phyloP scores from a whole-genome alignment of 177 flowering plant species.

The Vitis hybrid region DNA sequence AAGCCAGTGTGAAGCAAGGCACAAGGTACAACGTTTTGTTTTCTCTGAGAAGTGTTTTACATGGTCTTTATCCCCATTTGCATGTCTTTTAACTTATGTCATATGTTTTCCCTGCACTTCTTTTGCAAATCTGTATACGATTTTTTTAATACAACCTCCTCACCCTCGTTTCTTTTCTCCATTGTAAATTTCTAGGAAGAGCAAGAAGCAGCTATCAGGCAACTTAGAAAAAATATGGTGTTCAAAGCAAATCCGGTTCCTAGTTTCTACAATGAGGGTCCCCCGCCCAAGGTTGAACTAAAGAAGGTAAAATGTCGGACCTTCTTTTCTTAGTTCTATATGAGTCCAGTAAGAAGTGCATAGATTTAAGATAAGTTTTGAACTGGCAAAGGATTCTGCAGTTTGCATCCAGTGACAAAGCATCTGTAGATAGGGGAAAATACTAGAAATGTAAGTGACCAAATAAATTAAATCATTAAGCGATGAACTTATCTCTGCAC shows the following conservation, averaged over 20 bases:
- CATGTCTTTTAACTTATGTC: neutral
- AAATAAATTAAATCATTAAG: neutral
- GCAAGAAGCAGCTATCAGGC: constrained; percentile 78
- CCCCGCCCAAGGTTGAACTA: constrained; percentile 83
- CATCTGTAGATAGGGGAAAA: neutral
- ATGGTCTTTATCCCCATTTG: neutral
- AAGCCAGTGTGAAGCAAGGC: constrained; percentile 70
- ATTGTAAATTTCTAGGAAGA: constrained; percentile 62
- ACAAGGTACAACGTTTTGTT: constrained; percentile 44
- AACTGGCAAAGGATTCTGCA: no score
- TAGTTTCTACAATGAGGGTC: constrained; percentile 83
- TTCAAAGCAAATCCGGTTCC: constrained; percentile 92
- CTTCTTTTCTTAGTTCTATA: no score
- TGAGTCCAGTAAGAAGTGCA: neutral
- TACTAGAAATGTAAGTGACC: neutral
- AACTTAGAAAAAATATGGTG: constrained; percentile 73
- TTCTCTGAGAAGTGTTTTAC: neutral
- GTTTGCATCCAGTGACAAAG: neutral
- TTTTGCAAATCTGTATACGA: neutral
- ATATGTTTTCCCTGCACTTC: neutral
- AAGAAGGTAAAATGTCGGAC: constrained; percentile 63
- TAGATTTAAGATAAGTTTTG: neutral
- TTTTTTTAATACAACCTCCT: neutral
- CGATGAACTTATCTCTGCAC: neutral
- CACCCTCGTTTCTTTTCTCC: neutral